Evolutionary conservation across 345 rosid species (phyloP).

Genomic region (Clarkia xantiana): DNA sequence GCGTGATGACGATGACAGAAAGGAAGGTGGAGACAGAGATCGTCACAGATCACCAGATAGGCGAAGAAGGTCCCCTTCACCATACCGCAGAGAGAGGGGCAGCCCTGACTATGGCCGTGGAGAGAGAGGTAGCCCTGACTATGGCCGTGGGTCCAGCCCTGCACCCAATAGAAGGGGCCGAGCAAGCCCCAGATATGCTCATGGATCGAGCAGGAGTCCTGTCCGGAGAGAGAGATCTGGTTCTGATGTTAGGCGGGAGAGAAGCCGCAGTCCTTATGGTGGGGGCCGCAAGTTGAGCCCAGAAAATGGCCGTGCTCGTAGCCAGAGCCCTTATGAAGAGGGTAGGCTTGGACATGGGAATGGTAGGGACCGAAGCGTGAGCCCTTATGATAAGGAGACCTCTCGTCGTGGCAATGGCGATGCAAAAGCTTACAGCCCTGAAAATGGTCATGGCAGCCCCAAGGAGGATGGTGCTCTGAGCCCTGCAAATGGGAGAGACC

Average conservation of each 20-base stretch:
- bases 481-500: conserved; percentile 29
- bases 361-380: conserved; percentile 15
- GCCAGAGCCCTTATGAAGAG: conserved; percentile 27
- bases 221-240: conserved; percentile 25
- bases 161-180: too few species aligned
- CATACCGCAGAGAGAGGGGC: conserved; percentile 68
- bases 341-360: conserved; percentile 24
- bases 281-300: conserved; percentile 30
- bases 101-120: conserved; percentile 95
- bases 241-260: conserved; percentile 32
- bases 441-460: conserved; percentile 23
- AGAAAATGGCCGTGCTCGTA: conserved; percentile 17
- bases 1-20: conserved; percentile 72
- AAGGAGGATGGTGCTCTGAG: conserved; percentile 39
- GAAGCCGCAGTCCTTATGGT: conserved; percentile 37
- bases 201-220: conserved; percentile 14
- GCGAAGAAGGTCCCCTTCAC: conserved; percentile 71
- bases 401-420: conserved; percentile 6
- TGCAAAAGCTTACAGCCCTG: conserved; percentile 35
- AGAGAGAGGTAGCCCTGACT: conserved; percentile 33
- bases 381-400: conserved; percentile 27
- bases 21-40: conserved; percentile 57
- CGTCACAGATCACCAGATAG: conserved; percentile 66
- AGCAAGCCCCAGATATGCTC: too few species aligned
- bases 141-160: conserved; percentile 58